Base-by-base conservation (phyloP, 306 rosid genomes). In the Fragaria iinumae region DNA sequence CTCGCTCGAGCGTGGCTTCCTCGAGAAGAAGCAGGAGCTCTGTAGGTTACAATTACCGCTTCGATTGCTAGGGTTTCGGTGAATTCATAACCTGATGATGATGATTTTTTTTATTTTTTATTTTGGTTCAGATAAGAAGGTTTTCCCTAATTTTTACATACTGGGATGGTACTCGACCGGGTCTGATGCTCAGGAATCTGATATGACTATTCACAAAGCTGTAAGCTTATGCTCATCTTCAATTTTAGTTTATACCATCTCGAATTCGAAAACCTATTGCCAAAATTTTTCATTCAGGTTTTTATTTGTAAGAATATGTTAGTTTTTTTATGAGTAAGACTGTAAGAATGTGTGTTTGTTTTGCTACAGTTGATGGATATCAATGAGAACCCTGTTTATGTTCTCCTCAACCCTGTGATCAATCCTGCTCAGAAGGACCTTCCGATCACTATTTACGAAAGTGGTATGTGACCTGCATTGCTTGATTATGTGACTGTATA, bases 161-260 rank as follows among this genome's bases (percentile, higher is more conserved):
- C 83, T 96, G 43, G 99, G 99, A 52, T 92, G 99, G 99, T 96
- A 96, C 84, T 96, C 99, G 10, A 96, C 96, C 7, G 99, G 99
- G 45, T 86, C 89, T 74, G 97, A 92, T 76, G 97, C 96, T 17
- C 75, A 84, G 76, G 97, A 96, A 80, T 84, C 96, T 27, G 99
- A 96, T 76, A 96, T 92, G 97, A 86, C 80, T 83, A 89, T 96
- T 77, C 99, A 96, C 80, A 96, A 82, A 86, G 98, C 97, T 75
- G 99, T 96, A 72, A 78, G 50, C 17, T 29, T 20, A 5, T 3
- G 50, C 11, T 50, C 25, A 10, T 59, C 34, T 14, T 43, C 32
- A 62, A 18, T 63, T 75, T 17, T 25, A 25, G 18, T 25, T 59
- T 57, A 57, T 21, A 57, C 1, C 64, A 32, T 34, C 12, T n/a